A percentile compares a stretch with the other conserved stretches of the same genome.
phyloP scores from a whole-genome alignment of 164 flowering plant species.

The Pachysandra terminalis region DNA sequence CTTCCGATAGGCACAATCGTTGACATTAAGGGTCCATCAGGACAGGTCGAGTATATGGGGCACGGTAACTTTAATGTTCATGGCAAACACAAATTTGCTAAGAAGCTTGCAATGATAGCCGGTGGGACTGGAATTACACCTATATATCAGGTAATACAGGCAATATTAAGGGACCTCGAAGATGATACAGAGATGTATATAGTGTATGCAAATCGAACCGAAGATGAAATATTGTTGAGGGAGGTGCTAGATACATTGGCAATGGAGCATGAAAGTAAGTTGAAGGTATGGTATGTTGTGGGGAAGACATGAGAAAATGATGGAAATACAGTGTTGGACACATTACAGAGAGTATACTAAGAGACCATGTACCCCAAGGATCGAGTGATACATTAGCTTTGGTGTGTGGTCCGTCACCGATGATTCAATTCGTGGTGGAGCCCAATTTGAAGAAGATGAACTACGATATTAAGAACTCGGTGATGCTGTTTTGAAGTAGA shows the following conservation, averaged over 20 bases:
- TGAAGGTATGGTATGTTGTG: slow-evolving; percentile 93
- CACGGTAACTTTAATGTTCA: slow-evolving; percentile 63
- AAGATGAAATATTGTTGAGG: slow-evolving; percentile 77
- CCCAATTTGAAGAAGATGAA: slow-evolving; percentile 93
- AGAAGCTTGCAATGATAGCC: slow-evolving; percentile 76
- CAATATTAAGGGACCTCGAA: slow-evolving; percentile 72
- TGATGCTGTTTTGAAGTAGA: slow-evolving; percentile 62
- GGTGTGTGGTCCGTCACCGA: slow-evolving; percentile 89
- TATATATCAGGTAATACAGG: slow-evolving; percentile 82
- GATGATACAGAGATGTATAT: slow-evolving; percentile 86
- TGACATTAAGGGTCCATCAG: slow-evolving; percentile 86
- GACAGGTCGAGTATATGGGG: slow-evolving; percentile 84
- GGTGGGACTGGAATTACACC: slow-evolving; percentile 99
- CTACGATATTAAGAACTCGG: slow-evolving; percentile 58
- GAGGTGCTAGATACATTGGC: slow-evolving; percentile 86
- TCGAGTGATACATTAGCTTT: slow-evolving; percentile 51
- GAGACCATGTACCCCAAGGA: slow-evolving; percentile 69
- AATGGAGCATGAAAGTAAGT: slow-evolving; percentile 30
- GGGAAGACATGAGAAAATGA: slow-evolving; percentile 36
- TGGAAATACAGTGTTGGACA: slow-evolving; percentile 85
- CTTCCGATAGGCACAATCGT: slow-evolving; percentile 47
- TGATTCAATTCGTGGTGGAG: slow-evolving; percentile 84
- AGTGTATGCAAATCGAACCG: slow-evolving; percentile 85
- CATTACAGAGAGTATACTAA: slow-evolving; percentile 55
- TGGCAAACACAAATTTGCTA: slow-evolving; percentile 70